phyloP scores from a whole-genome alignment of 495 filamentous ascomycete species.

The Penicillium turbatum region DNA sequence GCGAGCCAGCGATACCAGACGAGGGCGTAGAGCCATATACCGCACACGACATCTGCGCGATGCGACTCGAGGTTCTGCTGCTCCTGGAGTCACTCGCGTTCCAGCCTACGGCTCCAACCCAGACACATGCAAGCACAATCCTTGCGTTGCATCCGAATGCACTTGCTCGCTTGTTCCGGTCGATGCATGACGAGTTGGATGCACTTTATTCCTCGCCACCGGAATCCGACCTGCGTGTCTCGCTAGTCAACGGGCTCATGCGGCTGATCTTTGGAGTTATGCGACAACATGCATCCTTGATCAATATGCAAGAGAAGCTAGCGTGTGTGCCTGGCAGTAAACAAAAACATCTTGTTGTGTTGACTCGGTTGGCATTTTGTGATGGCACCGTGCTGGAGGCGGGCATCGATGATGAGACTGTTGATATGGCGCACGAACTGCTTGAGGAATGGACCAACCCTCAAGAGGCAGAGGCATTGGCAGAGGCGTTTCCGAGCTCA shows the following conservation, averaged over 20 bases:
- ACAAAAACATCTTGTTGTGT: conserved; percentile 61
- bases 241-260: conserved; percentile 56
- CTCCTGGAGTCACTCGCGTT: conserved; percentile 51
- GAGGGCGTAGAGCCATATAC: conserved; percentile 47
- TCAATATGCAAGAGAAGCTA: conserved; percentile 57
- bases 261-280: conserved; percentile 58
- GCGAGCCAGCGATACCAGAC: conserved; percentile 48
- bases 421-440: conserved; percentile 61
- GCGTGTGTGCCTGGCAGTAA: conserved; percentile 51
- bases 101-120: conserved; percentile 30
- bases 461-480: conserved; percentile 64
- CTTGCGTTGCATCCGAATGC: conserved; percentile 52
- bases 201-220: conserved; percentile 53
- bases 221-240: conserved; percentile 35
- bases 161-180: conserved; percentile 56
- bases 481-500: conserved; percentile 51
- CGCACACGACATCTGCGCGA: conserved; percentile 45
- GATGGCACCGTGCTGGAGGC: conserved; percentile 58
- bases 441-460: conserved; percentile 62
- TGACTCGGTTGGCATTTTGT: conserved; percentile 65
- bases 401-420: conserved; percentile 62
- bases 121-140: conserved; percentile 46
- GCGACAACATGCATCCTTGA: conserved; percentile 41
- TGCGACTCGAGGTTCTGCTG: conserved; percentile 55
- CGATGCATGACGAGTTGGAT: conserved; percentile 61